Percentiles rank a stretch among this genome's conserved stretches.
Conservation (phyloP, 768 basidiomycete species). For the Tylopilus cervinicoccineus region DNA sequence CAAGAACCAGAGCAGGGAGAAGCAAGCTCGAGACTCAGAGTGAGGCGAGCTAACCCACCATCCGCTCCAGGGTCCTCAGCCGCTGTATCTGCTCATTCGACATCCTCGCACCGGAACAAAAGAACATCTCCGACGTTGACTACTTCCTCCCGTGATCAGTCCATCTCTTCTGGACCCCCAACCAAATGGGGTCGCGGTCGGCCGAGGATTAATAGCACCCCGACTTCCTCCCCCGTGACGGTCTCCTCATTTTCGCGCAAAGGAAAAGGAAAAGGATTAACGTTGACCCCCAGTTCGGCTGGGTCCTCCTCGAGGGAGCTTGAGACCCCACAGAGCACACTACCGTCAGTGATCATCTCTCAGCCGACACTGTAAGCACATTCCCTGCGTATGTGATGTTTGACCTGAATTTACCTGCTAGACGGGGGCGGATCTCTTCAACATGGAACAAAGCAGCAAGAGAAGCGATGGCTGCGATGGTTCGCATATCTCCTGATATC, state of each 20-base stretch:
- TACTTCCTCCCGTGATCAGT: conserved; percentile 9
- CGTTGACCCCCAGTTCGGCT: conserved; percentile 10
- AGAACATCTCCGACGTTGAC: conserved; percentile 12
- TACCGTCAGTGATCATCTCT: conserved; percentile 16
- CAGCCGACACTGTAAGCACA: conserved; percentile 22
- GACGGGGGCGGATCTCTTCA: conserved; percentile 25
- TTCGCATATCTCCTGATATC: conserved; percentile 34
- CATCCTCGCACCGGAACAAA: conserved; percentile 4
- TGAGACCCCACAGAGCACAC: not conserved
- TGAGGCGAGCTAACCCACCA: conserved; percentile 12
- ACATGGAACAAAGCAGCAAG: conserved; percentile 30
- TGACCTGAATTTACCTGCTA: conserved; percentile 8
- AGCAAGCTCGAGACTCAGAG: conserved; percentile 18
- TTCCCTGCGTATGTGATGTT: not conserved
- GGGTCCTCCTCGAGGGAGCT: conserved; percentile 11
- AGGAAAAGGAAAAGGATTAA: not conserved
- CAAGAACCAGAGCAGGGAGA: conserved; percentile 29
- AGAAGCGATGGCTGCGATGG: conserved; percentile 26
- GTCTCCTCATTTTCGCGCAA: conserved; percentile 7
- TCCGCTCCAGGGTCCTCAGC: conserved; percentile 9
- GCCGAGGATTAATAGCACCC: not conserved
- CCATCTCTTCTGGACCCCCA: conserved; percentile 11
- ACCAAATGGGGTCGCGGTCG: conserved; percentile 8
- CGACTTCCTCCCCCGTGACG: conserved; percentile 8
- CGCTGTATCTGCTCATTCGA: not conserved